Base-by-base conservation (phyloP, 441 rosid genomes). In the Omphalea diandra region DNA sequence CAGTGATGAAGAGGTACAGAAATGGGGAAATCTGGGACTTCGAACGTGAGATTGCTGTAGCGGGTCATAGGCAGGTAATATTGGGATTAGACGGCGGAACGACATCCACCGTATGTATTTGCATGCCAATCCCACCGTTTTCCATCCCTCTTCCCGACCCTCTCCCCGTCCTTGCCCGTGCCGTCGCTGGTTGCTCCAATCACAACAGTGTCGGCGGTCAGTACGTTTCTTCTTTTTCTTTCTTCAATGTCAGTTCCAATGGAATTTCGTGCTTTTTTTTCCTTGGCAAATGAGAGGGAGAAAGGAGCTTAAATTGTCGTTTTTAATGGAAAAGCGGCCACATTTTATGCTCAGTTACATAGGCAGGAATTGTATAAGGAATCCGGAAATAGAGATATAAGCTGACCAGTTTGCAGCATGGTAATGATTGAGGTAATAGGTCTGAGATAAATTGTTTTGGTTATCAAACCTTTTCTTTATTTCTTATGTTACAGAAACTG, bases 151-250 rank as follows among this genome's bases (percentile, higher is more conserved):
- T 81, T 2, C 87, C 88, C 17, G 82, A 85, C 60, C 86, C 90
- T 35, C 61, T 85, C 10, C 91, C 91, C 2, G 73, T 90, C 40
- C 90, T 90, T 31, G 78, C 96, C 17, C 88, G 85, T 31, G 85
- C 90, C 32, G 77, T 83, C 67, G 87, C 87, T 36, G 93, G 93
- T 61, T 87, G 91, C 77, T 87, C 91, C 74, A 90, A 90, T 59
- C 88, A 83, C 80, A 90, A 90, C 68, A 86, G 91, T 60, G 91
- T 86, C 18, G 93, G 96, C 36, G 93, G 93, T 89, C 77, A 65
- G 65, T 49, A 12, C 3, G 12, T n/a, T 41, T 3, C 31, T 3
- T 43, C 58, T 17, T 12, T 63, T 40, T 40, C 24, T 18, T 5
- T 55, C 18, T 27, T n/a, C 31, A 60, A 35, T 64, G 46, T 64